Conservation (phyloP, 768 basidiomycete genomes). For the Trametes villosa region DNA sequence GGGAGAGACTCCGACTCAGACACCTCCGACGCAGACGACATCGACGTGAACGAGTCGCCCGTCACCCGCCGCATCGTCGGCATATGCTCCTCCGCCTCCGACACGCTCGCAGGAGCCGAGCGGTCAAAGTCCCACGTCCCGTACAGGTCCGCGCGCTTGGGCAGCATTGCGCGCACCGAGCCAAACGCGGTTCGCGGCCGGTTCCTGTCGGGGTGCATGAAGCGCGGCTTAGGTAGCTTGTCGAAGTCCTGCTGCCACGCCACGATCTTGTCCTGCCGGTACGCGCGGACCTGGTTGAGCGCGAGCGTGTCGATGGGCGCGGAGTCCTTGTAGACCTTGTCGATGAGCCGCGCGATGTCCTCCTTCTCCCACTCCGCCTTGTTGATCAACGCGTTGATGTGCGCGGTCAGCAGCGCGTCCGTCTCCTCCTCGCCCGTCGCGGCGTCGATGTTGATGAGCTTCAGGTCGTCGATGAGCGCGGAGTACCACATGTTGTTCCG, state of each 20-base stretch:
- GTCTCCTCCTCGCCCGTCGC: conserved; percentile 77
- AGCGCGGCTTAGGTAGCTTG: conserved; percentile 74
- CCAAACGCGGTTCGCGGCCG: conserved; percentile 63
- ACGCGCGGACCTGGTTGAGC: conserved; percentile 82
- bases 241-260: conserved; percentile 97
- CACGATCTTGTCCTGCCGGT: conserved; percentile 90
- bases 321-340: conserved; percentile 80
- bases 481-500: conserved; percentile 79
- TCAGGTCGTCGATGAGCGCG: conserved; percentile 74
- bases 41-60: conserved; percentile 54
- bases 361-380: conserved; percentile 77
- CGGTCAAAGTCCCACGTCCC: conserved; percentile 57
- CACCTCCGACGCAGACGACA: conserved; percentile 72
- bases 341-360: conserved; percentile 74
- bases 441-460: conserved; percentile 75
- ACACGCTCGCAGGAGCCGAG: conserved; percentile 66
- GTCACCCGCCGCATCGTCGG: conserved; percentile 51
- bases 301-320: conserved; percentile 84
- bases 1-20: conserved; percentile 61
- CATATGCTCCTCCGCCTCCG: conserved; percentile 69
- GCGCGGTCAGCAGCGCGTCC: conserved; percentile 62
- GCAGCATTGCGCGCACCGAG: conserved; percentile 76
- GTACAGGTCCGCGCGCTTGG: conserved; percentile 58
- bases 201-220: conserved; percentile 51
- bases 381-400: conserved; percentile 68